Evolutionary conservation across 1,284 basidiomycete genomes (phyloP), one percentile per base, ranked within the genome.

Genomic region (Moesziomyces parantarcticus): DNA sequence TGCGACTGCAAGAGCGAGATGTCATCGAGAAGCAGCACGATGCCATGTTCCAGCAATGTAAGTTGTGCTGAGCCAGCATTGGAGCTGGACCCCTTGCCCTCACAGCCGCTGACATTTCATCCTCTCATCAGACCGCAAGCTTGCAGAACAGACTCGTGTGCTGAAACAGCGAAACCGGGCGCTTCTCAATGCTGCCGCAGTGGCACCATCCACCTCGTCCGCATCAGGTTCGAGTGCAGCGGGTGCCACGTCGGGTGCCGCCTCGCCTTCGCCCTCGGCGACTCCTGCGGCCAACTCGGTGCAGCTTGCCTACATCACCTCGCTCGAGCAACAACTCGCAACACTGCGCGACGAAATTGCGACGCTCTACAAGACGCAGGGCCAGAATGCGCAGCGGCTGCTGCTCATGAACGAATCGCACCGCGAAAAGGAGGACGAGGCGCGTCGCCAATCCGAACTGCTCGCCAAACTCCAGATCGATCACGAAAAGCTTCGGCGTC

Each of bases 341-440:
- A 89, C 92, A 7, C 87, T 96, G 47, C 90, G 94, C 25, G 91
- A 93, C 77, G 96, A 98, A 84, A 87, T 98, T 43, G 92, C 94
- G 3, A 92, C 91, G 7, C 90, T 97, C 3, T 99, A 99, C 88
- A 96, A 97, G 84, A 93, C 93, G 0, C 95, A 98, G 82, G 92
- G 92, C 0, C 93, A 96, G 85, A 97, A 97, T 84, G 93, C 94
- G 1, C 95, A 97, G 83, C 88, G 93, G 41, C 87, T 96, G 14
- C 87, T 99, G 16, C 88, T 92, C 8, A 92, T 98, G 90, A 96
- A 93, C 69, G 96, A 99, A 84, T 92, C 92, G 0, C 87, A 98
- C 9, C 89, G 94, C 46, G 94, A 96, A 84, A 91, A 93, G 83
- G 95, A 98, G 83, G 92, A 94, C 68, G 79, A 90, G 26, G 88